These are phyloP conservation scores for Pilobolus umbonatus DNA, from an alignment of 192 early-diverging fungal genomes.

Conservation along the genomic window DNA sequence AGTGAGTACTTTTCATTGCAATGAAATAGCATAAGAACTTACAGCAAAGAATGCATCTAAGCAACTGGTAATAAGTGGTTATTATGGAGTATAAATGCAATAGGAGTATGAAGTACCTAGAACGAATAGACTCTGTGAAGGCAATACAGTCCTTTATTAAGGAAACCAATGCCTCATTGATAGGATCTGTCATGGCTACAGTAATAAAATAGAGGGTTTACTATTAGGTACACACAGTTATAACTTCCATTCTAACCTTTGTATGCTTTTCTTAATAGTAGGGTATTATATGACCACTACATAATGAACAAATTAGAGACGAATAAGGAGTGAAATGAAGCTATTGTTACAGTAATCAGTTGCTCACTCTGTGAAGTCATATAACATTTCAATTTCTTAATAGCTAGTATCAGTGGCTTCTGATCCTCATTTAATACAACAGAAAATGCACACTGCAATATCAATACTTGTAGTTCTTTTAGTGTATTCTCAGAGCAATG, in stretches of 20 bases:
- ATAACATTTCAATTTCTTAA: constrained; percentile 15
- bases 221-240: not conserved
- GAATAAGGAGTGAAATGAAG: not conserved
- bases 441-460: not conserved
- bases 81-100: not conserved
- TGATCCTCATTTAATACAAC: not conserved
- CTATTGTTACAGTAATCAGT: constrained; percentile 18
- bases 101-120: constrained; percentile 1
- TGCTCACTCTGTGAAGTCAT: not conserved
- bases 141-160: constrained; percentile 12
- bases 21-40: not conserved
- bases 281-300: constrained; percentile 11
- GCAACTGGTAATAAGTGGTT: not conserved
- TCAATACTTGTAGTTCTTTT: not conserved
- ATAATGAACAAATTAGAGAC: not conserved
- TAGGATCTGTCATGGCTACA: constrained; percentile 2
- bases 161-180: constrained; percentile 9
- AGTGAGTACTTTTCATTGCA: not conserved
- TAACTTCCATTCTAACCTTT: constrained; percentile 1
- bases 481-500: not conserved
- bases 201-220: not conserved
- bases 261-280: constrained; percentile 1
- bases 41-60: constrained; percentile 1
- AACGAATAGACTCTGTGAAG: constrained; percentile 9
- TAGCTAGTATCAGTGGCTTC: constrained; percentile 6